Conservation (phyloP, 192 early-diverging fungal species). For the Coemansia sp. region DNA sequence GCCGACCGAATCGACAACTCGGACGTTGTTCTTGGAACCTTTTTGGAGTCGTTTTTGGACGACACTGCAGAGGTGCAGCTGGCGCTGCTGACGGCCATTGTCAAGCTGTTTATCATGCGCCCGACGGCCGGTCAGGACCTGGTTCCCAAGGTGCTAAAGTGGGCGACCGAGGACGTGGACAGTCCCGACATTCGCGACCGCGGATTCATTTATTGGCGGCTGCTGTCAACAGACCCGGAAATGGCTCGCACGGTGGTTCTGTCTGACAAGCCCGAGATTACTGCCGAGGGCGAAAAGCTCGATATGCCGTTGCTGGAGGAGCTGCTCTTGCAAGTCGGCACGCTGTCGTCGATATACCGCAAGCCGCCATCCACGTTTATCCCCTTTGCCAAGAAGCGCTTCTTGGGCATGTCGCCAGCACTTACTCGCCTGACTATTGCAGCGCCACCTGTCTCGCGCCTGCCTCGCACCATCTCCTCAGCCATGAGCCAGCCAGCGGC, state of each 20-base stretch:
- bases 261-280: slow-evolving; percentile 90
- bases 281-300: slow-evolving; percentile 91
- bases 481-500: slow-evolving; percentile 7
- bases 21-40: slow-evolving; percentile 81
- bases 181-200: slow-evolving; percentile 98
- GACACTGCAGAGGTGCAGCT: slow-evolving; percentile 91
- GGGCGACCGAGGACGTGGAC: slow-evolving; percentile 90
- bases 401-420: slow-evolving; percentile 41
- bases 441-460: slow-evolving; percentile 37
- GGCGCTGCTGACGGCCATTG: slow-evolving; percentile 88
- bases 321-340: slow-evolving; percentile 81
- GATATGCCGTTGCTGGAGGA: slow-evolving; percentile 83
- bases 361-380: slow-evolving; percentile 87
- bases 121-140: slow-evolving; percentile 89
- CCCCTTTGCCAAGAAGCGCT: slow-evolving; percentile 58
- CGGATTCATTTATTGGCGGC: slow-evolving; percentile 97
- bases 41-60: slow-evolving; percentile 87
- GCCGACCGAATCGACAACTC: slow-evolving; percentile 97
- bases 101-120: slow-evolving; percentile 94
- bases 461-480: slow-evolving; percentile 34
- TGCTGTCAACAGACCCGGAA: slow-evolving; percentile 91
- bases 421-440: slow-evolving; percentile 46
- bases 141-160: slow-evolving; percentile 91
- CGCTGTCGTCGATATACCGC: slow-evolving; percentile 87
- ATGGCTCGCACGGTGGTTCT: slow-evolving; percentile 73